Base-by-base conservation (phyloP, 2,329 filamentous ascomycete genomes). In the Cladophialophora yegresii region DNA sequence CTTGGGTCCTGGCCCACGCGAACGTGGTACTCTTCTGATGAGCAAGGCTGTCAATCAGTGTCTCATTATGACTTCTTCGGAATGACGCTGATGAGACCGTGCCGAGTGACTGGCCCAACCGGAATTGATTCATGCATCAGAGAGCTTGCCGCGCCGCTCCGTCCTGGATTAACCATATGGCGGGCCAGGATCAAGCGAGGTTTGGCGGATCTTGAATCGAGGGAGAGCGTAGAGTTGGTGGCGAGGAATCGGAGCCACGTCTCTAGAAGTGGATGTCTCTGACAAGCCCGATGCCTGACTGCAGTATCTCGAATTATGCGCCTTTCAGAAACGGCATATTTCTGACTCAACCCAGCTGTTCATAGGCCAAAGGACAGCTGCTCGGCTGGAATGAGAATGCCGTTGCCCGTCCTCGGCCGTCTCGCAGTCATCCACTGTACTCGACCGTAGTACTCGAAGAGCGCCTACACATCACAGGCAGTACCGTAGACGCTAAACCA, bases 1-100 rank as follows among this genome's bases (percentile, higher is more conserved):
- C 13, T 22, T 59, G 62, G 33, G 72, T 73, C 9, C 67, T 72
- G 32, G 75, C 20, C 28, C 57, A 61, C 40, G 53, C 36, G 50
- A 71, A 16, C 87, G 85, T 51, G 84, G 86, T 3, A 87, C 83
- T 56, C 88, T 85, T 67, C 96, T 85, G n/a, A 86, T 85, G 68
- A 84, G 85, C 53, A 93, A 78, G 64, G 92, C 84, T 36, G 84
- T 83, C 13, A 86, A 84, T 23, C 86, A 87, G 72, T 90, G 84
- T 85, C 83, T 69, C 85, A 82, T 71, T 88, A 84, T 70, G 96
- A 85, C 54, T 82, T 81, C 71, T 85, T 83, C 55, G 87, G 85
- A 69, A 81, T 79, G 65, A 91, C 77, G 72, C 84, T 84, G 78
- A 91, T 91, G 67, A 87, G 82, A 75, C 90, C 87, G 78, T 92